Evolutionary conservation across 441 rosid species (phyloP), one percentile per base, ranked within the genome.

Genomic region (Arabidopsis hybrid): DNA sequence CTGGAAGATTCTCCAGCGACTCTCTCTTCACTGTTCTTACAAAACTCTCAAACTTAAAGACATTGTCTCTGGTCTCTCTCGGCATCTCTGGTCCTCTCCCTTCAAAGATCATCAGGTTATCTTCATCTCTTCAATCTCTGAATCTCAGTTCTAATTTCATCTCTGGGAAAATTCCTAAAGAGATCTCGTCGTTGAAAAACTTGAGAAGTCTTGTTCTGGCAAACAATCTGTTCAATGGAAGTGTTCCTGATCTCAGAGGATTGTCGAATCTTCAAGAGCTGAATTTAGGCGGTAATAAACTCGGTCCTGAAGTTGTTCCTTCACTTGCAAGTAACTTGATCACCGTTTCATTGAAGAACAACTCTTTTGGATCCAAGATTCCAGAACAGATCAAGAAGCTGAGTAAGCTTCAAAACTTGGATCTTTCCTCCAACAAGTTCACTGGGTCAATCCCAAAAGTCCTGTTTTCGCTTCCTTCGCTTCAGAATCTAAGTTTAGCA

Each of bases 71-170:
- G 6, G 91, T 92, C 55, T 88, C 93, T 11, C 74, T 92, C 8
- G 99, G 97, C 7, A 73, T 95, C 73, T 87, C 93, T 90, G 99
- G 99, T 71, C 85, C 85, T 9, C 83, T 94, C 14, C 91, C 97
- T 72, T 39, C 83, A 16, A 89, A 86, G 71, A 79, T 94, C 78
- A 67, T 12, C 55, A 85, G 94, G 72, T 67, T 94, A 40, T 65
- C 80, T 77, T 71, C 89, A 17, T 72, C 81, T 67, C 92, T 94
- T 13, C 76, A 81, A 59, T 79, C 78, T 60, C 85, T 94, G 32
- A 89, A 94, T 79, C 50, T 90, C 52, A 89, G 87, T 73, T 90
- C 91, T 7, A 92, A 92, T 83, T 90, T 82, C 84, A 82, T 94
- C 56, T 72, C 83, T 11, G 95, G 94, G 13, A 62, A 66, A 67